Percentiles rank a stretch among this genome's conserved stretches.
Evolutionary conservation across 805 yeast species (phyloP).

Genomic region (Myxozyma neglecta): DNA sequence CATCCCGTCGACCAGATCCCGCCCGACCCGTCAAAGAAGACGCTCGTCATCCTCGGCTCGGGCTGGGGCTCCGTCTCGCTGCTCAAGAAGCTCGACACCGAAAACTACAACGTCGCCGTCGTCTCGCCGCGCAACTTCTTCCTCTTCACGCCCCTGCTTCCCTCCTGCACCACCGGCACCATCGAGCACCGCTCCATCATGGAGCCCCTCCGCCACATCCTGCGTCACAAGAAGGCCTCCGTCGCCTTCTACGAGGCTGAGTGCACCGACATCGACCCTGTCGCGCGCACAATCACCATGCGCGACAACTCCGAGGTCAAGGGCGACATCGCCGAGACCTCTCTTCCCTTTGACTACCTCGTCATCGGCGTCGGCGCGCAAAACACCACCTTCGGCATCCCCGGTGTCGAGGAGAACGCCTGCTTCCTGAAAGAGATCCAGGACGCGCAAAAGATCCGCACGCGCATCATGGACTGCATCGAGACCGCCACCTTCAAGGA

Average conservation of each 20-base stretch:
- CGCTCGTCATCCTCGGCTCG: constrained; percentile 71
- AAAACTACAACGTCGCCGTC: constrained; percentile 82
- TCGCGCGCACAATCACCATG: constrained; percentile 61
- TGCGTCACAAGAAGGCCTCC: constrained; percentile 67
- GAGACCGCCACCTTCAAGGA: constrained; percentile 86
- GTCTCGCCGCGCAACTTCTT: constrained; percentile 92
- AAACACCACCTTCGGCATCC: constrained; percentile 91
- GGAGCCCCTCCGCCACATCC: constrained; percentile 87
- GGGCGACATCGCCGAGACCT: constrained; percentile 44
- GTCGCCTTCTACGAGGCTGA: constrained; percentile 92
- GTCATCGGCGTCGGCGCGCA: constrained; percentile 94
- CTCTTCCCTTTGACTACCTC: constrained; percentile 73
- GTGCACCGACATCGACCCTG: constrained; percentile 79
- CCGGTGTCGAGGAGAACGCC: constrained; percentile 85
- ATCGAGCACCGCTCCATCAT: constrained; percentile 82
- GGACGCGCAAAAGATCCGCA: constrained; percentile 82
- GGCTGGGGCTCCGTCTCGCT: constrained; percentile 95
- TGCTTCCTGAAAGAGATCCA: constrained; percentile 85
- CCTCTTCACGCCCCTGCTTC: constrained; percentile 91
- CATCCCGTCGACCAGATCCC: constrained; percentile 44
- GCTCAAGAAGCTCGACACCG: constrained; percentile 79
- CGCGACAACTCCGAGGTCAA: constrained; percentile 35
- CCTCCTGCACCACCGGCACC: constrained; percentile 93
- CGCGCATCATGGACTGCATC: constrained; percentile 77
- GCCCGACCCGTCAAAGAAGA: constrained; percentile 62